These are phyloP conservation scores for Dryas drummondii DNA, from an alignment of 306 rosid genomes.

Conservation along the genomic window DNA sequence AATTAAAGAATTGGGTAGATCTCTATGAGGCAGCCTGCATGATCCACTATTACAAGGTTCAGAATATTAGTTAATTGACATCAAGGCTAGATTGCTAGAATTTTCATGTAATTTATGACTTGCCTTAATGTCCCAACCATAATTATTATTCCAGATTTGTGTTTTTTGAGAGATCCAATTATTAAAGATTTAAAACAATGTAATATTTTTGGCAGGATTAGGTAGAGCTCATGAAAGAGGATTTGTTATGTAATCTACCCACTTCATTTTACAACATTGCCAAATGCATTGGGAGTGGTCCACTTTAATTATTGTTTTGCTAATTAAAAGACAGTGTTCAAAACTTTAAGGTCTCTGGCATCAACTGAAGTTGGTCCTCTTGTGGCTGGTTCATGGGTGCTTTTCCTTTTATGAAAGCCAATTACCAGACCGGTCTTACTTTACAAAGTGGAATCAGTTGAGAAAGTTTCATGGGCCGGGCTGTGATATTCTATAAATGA, in stretches of 20 bases:
- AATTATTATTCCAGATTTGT: not conserved
- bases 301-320: no score
- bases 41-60: not conserved
- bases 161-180: not conserved
- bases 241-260: not conserved
- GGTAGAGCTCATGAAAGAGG: not conserved
- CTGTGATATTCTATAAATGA: no score
- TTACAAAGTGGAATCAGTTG: no score
- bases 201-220: not conserved
- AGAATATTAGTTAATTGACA: conserved; percentile 1
- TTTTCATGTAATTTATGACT: not conserved
- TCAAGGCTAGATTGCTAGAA: not conserved
- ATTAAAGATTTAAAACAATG: not conserved
- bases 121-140: not conserved
- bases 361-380: not conserved
- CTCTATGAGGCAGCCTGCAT: not conserved
- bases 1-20: not conserved
- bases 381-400: not conserved
- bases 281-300: no score
- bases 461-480: no score
- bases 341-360: no score
- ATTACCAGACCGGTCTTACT: not conserved
- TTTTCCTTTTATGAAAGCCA: not conserved
- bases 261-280: not conserved
- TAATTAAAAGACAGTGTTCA: no score